A percentile compares a stretch with the other conserved stretches of the same genome.
Conservation (phyloP, 2,329 filamentous ascomycete species). For the Pseudogymnoascus sp. region DNA sequence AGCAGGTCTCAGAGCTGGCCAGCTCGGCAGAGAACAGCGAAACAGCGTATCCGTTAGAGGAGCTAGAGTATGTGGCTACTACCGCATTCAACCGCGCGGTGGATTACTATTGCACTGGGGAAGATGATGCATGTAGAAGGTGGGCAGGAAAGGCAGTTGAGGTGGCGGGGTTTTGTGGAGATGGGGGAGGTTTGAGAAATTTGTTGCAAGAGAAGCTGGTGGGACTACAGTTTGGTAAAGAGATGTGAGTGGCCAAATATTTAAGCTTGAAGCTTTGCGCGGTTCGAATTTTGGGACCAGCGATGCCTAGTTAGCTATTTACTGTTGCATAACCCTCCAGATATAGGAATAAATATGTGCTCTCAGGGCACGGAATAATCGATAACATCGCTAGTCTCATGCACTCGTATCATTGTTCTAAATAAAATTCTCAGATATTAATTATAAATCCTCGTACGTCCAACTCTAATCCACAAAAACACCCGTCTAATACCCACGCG, state of each 20-base stretch:
- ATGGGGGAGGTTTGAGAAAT: conserved; percentile 23
- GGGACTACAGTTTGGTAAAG: conserved; percentile 21
- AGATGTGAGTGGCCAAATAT: neutral
- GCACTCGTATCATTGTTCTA: neutral
- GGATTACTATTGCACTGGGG: conserved; percentile 50
- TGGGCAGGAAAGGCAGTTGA: conserved; percentile 28
- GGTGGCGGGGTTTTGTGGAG: conserved; percentile 24
- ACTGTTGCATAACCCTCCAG: neutral
- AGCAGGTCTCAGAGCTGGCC: conserved; percentile 41
- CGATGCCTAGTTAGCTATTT: neutral
- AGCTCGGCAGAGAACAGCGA: conserved; percentile 30
- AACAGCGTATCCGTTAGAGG: conserved; percentile 51
- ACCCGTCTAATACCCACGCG: neutral
- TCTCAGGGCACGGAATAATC: neutral
- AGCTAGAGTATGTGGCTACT: conserved; percentile 69
- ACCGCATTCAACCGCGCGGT: conserved; percentile 62
- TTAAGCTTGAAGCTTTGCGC: neutral
- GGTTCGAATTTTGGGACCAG: neutral
- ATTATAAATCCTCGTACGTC: conserved; percentile 1
- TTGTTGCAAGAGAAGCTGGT: conserved; percentile 23
- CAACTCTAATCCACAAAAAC: neutral
- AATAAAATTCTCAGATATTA: neutral
- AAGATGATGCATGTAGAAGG: conserved; percentile 45
- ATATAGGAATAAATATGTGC: neutral
- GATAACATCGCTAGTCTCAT: neutral